Conservation (phyloP, 164 flowering plant genomes). For the Stephania cephalantha region DNA sequence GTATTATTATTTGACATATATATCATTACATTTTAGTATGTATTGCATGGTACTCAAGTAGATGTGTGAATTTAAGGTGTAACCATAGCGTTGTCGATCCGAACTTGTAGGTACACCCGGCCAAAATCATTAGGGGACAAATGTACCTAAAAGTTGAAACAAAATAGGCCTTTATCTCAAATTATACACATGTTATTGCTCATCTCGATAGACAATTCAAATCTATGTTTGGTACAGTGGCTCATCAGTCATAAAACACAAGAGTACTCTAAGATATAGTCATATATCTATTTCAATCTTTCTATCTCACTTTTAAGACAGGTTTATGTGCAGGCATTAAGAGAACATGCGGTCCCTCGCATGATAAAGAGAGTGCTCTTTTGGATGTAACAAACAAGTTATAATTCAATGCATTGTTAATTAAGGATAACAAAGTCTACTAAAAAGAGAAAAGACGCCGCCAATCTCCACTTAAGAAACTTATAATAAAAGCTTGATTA, state of each 20-base stretch:
- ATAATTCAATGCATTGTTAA: not conserved
- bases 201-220: not conserved
- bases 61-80: no score
- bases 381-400: not conserved
- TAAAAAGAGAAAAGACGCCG: not conserved
- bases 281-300: no score
- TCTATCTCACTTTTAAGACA: not conserved
- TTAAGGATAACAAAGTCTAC: not conserved
- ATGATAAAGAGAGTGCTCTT: not conserved
- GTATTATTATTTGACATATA: no score
- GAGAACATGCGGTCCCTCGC: not conserved
- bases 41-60: no score
- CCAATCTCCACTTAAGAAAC: conserved; percentile 6
- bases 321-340: not conserved
- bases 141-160: conserved; percentile 4
- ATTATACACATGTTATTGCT: not conserved
- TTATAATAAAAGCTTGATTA: conserved; percentile 3
- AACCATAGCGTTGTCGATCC: no score
- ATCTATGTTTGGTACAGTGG: not conserved
- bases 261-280: not conserved
- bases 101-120: not conserved
- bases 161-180: not conserved
- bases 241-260: not conserved
- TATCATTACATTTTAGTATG: no score
- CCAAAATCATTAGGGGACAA: not conserved